A percentile compares a stretch with the other conserved stretches of the same genome.
phyloP scores from a whole-genome alignment of 2,329 filamentous ascomycete genomes.

The Pezicula neosporulosa region DNA sequence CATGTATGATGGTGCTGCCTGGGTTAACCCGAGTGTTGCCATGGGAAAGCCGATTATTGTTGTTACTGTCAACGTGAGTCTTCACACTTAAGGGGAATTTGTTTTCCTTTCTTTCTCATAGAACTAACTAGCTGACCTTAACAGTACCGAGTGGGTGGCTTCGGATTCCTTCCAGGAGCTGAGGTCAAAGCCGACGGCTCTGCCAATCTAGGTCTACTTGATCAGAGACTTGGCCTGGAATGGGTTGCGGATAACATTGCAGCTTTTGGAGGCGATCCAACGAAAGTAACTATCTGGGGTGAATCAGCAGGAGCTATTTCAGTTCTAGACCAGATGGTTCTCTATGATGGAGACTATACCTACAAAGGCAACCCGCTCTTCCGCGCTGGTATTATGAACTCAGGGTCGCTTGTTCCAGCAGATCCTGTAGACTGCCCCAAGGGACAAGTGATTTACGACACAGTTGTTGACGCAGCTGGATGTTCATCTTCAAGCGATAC shows the following conservation, averaged over 20 bases:
- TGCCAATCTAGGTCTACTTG: conserved; percentile 67
- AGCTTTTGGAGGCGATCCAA: conserved; percentile 73
- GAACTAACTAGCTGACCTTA: no score
- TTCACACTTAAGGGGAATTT: no score
- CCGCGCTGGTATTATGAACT: conserved; percentile 76
- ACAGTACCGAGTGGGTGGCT: conserved; percentile 66
- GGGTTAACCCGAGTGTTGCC: conserved; percentile 42
- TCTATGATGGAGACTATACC: conserved; percentile 68
- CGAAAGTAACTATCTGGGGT: conserved; percentile 78
- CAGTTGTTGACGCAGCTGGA: conserved; percentile 55
- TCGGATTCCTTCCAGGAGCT: conserved; percentile 69
- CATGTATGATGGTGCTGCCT: conserved; percentile 44
- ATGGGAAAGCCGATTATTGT: conserved; percentile 65
- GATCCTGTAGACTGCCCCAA: conserved; percentile 63
- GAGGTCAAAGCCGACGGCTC: conserved; percentile 66
- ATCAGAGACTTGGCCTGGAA: conserved; percentile 68
- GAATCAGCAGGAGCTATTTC: conserved; percentile 68
- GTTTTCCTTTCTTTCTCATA: no score
- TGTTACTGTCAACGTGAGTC: conserved; percentile 60
- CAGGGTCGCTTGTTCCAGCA: conserved; percentile 59
- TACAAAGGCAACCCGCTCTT: conserved; percentile 76
- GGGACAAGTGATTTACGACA: conserved; percentile 61
- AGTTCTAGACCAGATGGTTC: conserved; percentile 70
- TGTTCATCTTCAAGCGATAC: conserved; percentile 56
- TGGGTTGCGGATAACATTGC: conserved; percentile 78